Evolutionary conservation across 2,329 filamentous ascomycete species (phyloP).

Genomic region (Davidsoniella eucalypti): DNA sequence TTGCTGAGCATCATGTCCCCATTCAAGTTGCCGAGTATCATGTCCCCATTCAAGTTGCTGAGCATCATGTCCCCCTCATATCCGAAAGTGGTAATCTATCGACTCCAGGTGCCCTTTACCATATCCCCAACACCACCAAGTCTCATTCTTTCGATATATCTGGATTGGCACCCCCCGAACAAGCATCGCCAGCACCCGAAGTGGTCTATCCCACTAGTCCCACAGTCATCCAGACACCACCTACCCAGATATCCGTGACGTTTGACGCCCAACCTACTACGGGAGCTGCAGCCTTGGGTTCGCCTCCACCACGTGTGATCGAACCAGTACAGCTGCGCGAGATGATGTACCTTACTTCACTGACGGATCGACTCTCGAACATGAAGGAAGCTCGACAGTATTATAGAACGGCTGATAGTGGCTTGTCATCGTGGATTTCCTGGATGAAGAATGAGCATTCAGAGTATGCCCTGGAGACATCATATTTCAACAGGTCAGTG

Average conservation of each 20-base stretch:
- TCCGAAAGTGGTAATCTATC: background rate
- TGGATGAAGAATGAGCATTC: constrained; percentile 22
- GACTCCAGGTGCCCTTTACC: too few species aligned
- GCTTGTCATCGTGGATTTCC: constrained; percentile 7
- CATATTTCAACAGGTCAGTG: background rate
- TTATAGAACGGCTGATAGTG: constrained; percentile 1
- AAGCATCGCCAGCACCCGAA: background rate
- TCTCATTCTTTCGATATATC: too few species aligned
- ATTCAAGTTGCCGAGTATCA: too few species aligned
- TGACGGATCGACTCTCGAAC: constrained; percentile 2
- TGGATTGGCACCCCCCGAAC: background rate
- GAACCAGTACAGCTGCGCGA: constrained; percentile 8
- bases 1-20: too few species aligned
- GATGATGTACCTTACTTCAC: constrained; percentile 1
- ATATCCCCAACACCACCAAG: too few species aligned
- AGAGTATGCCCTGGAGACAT: constrained; percentile 28
- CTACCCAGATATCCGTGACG: background rate
- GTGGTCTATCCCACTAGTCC: too few species aligned
- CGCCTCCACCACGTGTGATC: constrained; percentile 3
- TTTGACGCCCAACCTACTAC: constrained; percentile 6
- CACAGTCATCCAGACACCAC: background rate
- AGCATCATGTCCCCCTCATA: background rate
- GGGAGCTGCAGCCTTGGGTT: constrained; percentile 4
- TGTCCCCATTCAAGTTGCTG: too few species aligned
- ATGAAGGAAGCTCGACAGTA: constrained; percentile 9